These are phyloP conservation scores for Penicillium malachiteum DNA, from an alignment of 495 filamentous ascomycete genomes.

Conservation along the genomic window DNA sequence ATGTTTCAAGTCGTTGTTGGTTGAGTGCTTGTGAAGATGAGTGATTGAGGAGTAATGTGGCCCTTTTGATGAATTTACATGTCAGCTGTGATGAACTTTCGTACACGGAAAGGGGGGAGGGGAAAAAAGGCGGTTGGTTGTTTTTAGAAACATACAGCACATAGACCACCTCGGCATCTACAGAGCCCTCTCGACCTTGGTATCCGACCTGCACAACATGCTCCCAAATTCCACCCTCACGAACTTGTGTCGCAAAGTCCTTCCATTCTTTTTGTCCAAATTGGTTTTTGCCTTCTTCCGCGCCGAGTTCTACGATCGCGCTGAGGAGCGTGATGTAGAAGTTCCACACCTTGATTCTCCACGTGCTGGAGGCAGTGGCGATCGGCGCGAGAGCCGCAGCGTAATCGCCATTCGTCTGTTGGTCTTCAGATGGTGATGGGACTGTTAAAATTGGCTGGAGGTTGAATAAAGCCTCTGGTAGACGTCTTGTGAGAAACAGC, in stretches of 20 bases:
- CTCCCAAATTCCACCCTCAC: slow-evolving; percentile 88
- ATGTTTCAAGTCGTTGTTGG: slow-evolving; percentile 85
- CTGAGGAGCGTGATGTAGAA: slow-evolving; percentile 92
- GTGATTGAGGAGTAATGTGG: slow-evolving; percentile 83
- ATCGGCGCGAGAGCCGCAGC: slow-evolving; percentile 60
- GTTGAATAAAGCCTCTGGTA: slow-evolving; percentile 81
- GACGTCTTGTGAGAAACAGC: slow-evolving; percentile 86
- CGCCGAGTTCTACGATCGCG: slow-evolving; percentile 79
- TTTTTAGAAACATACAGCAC: slow-evolving; percentile 65
- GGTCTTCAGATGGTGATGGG: slow-evolving; percentile 31
- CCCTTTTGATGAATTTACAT: slow-evolving; percentile 44
- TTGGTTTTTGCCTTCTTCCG: slow-evolving; percentile 83
- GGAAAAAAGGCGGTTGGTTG: background rate
- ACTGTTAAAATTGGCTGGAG: slow-evolving; percentile 73
- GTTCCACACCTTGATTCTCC: slow-evolving; percentile 94
- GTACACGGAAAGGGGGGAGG: background rate
- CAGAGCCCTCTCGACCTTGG: slow-evolving; percentile 78
- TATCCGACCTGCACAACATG: slow-evolving; percentile 85
- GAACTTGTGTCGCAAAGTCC: slow-evolving; percentile 71
- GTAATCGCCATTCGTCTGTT: slow-evolving; percentile 37
- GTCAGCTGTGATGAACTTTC: slow-evolving; percentile 9
- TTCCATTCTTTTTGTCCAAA: slow-evolving; percentile 87
- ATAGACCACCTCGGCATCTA: slow-evolving; percentile 92
- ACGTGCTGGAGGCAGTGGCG: slow-evolving; percentile 67
- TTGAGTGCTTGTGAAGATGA: slow-evolving; percentile 77